Evolutionary conservation across 1,284 basidiomycete species (phyloP).

Genomic region (Bjerkandera adusta): DNA sequence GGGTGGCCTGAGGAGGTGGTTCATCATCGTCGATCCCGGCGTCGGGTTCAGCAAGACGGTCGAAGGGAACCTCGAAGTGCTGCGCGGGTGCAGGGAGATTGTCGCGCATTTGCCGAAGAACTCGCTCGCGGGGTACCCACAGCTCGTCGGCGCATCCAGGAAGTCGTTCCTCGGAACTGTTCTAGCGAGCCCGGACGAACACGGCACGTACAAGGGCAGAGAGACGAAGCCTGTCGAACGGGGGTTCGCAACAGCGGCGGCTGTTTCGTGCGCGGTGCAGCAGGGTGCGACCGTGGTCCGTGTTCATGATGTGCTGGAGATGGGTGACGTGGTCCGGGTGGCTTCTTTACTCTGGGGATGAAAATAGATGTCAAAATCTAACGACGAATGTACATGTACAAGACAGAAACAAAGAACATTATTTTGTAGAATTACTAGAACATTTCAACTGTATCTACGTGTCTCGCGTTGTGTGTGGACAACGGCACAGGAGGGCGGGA

Average conservation of each 20-base stretch:
- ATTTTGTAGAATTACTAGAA: background rate
- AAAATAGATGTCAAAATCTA: constrained; percentile 4
- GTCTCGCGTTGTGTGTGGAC: too few relatives aligned
- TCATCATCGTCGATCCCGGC: constrained; percentile 91
- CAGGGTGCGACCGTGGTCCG: constrained; percentile 75
- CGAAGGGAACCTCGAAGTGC: constrained; percentile 71
- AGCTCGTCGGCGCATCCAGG: constrained; percentile 78
- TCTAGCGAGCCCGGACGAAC: constrained; percentile 41
- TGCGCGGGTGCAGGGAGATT: constrained; percentile 53
- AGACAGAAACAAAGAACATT: background rate
- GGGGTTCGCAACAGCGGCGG: constrained; percentile 79
- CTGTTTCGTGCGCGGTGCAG: constrained; percentile 75
- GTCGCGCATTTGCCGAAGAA: constrained; percentile 46
- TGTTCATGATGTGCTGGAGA: constrained; percentile 81
- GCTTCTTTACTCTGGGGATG: constrained; percentile 42
- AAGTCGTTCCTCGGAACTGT: constrained; percentile 83
- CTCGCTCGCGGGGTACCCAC: constrained; percentile 62
- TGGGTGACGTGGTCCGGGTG: constrained; percentile 59
- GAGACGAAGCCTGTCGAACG: constrained; percentile 63
- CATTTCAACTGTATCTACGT: background rate
- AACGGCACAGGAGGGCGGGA: background rate
- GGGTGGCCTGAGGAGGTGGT: constrained; percentile 85
- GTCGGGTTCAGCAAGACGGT: constrained; percentile 93
- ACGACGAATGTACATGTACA: background rate
- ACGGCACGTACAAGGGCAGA: constrained; percentile 42